Percentiles rank a stretch among this genome's conserved stretches.
These are phyloP conservation scores for thale cress (Arabidopsis thaliana) DNA, from an alignment of 345 rosid species.

Conservation along the genomic window DNA sequence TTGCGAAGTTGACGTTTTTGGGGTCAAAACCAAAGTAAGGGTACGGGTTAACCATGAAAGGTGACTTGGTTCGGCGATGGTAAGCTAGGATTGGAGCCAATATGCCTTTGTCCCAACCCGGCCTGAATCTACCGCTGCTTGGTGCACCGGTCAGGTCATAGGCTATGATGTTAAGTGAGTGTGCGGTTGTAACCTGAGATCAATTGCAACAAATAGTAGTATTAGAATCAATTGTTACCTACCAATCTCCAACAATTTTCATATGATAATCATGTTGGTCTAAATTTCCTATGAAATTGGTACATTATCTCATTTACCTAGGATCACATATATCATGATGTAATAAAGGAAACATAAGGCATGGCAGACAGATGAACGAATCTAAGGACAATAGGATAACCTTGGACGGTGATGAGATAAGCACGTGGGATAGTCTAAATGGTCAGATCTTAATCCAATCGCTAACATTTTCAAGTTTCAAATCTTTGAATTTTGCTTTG, in stretches of 20 bases:
- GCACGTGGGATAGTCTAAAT: constrained; percentile 38
- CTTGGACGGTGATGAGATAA: constrained; percentile 29
- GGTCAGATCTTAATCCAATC: constrained; percentile 3
- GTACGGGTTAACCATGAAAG: constrained; percentile 80
- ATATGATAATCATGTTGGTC: not conserved
- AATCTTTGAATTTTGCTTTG: not conserved
- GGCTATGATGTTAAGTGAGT: constrained; percentile 62
- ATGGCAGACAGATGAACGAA: constrained; percentile 17
- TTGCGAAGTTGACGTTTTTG: constrained; percentile 50
- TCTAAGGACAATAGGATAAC: constrained; percentile 25
- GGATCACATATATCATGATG: not conserved
- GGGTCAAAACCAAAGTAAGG: constrained; percentile 72
- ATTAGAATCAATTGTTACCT: not conserved
- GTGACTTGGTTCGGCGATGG: constrained; percentile 70
- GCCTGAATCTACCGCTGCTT: constrained; percentile 62
- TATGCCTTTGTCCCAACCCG: constrained; percentile 50
- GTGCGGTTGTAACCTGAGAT: constrained; percentile 74
- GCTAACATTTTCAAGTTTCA: not conserved
- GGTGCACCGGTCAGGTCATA: constrained; percentile 53
- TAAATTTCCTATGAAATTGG: not conserved
- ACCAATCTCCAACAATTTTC: not conserved
- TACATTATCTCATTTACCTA: not conserved
- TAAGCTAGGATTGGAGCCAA: constrained; percentile 73
- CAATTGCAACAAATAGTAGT: constrained; percentile 20
- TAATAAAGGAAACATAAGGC: not conserved